A percentile compares a stretch with the other conserved stretches of the same genome.
Conservation (phyloP, 768 basidiomycete species). For the Dioszegia hungarica region DNA sequence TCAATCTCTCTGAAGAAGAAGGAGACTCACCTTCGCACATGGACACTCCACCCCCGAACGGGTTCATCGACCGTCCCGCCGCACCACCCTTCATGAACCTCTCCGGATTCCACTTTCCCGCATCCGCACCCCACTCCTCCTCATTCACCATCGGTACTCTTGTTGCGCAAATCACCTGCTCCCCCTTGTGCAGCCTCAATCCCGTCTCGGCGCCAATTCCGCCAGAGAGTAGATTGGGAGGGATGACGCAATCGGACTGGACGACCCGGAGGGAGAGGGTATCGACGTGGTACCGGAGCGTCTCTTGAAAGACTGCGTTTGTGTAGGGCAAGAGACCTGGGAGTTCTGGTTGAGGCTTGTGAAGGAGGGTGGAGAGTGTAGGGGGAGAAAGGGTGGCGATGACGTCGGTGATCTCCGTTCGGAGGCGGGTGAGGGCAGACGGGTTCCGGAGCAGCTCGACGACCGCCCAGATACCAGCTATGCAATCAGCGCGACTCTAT, state of each 20-base stretch:
- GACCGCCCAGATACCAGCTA: conserved; percentile 26
- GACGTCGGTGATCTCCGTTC: conserved; percentile 12
- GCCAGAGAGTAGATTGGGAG: conserved; percentile 1
- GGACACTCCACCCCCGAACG: conserved; percentile 30
- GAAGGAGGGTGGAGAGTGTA: conserved; percentile 19
- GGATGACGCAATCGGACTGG: conserved; percentile 13
- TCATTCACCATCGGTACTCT: neutral
- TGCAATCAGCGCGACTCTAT: too few species aligned
- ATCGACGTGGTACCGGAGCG: conserved; percentile 21
- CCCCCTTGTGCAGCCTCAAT: conserved; percentile 9
- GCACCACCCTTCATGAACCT: conserved; percentile 9
- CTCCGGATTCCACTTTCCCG: conserved; percentile 15
- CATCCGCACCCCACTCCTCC: conserved; percentile 18
- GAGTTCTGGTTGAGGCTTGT: conserved; percentile 17
- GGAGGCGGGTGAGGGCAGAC: conserved; percentile 6
- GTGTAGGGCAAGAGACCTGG: conserved; percentile 4
- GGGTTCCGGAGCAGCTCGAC: conserved; percentile 23
- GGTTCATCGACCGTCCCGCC: conserved; percentile 15
- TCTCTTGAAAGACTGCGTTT: conserved; percentile 26
- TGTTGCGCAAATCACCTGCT: conserved; percentile 22
- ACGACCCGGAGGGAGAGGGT: conserved; percentile 19
- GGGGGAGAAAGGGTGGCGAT: conserved; percentile 9
- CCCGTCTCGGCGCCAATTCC: conserved; percentile 3
- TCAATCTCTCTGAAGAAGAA: neutral
- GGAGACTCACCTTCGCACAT: conserved; percentile 28